Conservation (phyloP, 805 yeast genomes). For the Candida nanaspora region DNA sequence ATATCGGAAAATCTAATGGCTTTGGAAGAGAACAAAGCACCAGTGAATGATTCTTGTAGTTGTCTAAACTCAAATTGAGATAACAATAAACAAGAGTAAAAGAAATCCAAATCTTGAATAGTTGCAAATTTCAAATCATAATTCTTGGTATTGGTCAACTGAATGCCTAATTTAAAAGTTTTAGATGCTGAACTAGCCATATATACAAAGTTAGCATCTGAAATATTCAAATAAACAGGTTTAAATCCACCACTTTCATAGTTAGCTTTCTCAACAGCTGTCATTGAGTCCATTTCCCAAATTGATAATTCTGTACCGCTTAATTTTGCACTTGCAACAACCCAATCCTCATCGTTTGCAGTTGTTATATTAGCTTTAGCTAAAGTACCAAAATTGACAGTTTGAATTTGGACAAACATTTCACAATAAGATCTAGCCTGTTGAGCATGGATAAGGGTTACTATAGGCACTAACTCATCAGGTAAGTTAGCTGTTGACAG, state of each 20-base stretch:
- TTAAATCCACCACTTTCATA: slow-evolving; percentile 32
- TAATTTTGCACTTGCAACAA: slow-evolving; percentile 19
- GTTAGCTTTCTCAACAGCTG: slow-evolving; percentile 17
- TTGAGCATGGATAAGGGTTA: slow-evolving; percentile 68
- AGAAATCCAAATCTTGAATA: slow-evolving; percentile 58
- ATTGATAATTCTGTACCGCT: slow-evolving; percentile 50
- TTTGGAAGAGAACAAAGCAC: slow-evolving; percentile 51
- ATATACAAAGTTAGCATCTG: slow-evolving; percentile 32
- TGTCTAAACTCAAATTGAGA: slow-evolving; percentile 51
- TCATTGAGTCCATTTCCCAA: slow-evolving; percentile 32
- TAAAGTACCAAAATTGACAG: background rate
- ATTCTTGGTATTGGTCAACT: slow-evolving; percentile 35
- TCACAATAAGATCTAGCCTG: slow-evolving; percentile 55
- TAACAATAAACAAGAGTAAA: slow-evolving; percentile 40
- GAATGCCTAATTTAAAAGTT: slow-evolving; percentile 37
- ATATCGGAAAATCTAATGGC: slow-evolving; percentile 52
- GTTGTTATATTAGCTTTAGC: slow-evolving; percentile 40
- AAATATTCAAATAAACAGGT: slow-evolving; percentile 46
- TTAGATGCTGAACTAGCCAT: slow-evolving; percentile 3
- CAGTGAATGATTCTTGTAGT: slow-evolving; percentile 58
- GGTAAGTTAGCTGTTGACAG: slow-evolving; percentile 15
- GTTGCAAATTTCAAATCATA: slow-evolving; percentile 44
- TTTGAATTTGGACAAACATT: slow-evolving; percentile 19
- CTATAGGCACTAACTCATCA: slow-evolving; percentile 55
- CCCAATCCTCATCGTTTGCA: slow-evolving; percentile 31